Base-by-base conservation (phyloP, 768 basidiomycete species). In the Mycena leptocephala region DNA sequence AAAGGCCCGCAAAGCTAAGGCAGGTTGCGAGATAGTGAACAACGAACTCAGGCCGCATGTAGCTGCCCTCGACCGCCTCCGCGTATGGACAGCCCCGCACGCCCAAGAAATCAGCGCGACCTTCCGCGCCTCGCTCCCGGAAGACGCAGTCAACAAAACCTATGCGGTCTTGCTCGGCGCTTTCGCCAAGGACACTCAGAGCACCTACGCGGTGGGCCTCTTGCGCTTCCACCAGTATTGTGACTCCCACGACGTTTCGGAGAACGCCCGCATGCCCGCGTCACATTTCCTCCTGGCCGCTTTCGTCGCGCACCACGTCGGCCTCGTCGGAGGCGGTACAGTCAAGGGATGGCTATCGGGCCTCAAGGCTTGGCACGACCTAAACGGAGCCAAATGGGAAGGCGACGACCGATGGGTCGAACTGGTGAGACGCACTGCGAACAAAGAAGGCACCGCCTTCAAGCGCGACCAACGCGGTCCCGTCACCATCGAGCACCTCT, bases 201-300 rank as follows among this genome's bases (percentile, higher is more conserved):
- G 69, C 9, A 81, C 78, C 22, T 88, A 88, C 70, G 86, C 80
- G 7, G 83, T 85, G 1, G 85, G 87, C 16, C 76, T 86, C 0
- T 80, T 85, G 0, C 74, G 81, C 0, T 88, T 86, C 80, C 82
- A 79, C 0, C 84, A 88, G 70, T 89, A 85, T 69, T 88, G 87
- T 43, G 82, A 89, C 72, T 43, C 55, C 3, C 28, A 77, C 2
- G 5, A 67, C 5, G 82, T 89, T 7, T 59, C 83, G 0, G 84
- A 88, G 66, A 66, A 24, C 10, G 55, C 37, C 3, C 79, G 80
- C 13, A 87, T 86, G 83, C 87, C 84, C 0, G 87, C 84, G 0
- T 80, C 78, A 2, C 72, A 83, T 8, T n/a, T 76, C 20, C 81
- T 88, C 1, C 76, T 88, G 7, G 55, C 81, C 0, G 75, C 79